A percentile compares a stretch with the other conserved stretches of the same genome.
These are phyloP conservation scores for Claviceps cyperi DNA, from an alignment of 2,329 filamentous ascomycete genomes.

Conservation along the genomic window DNA sequence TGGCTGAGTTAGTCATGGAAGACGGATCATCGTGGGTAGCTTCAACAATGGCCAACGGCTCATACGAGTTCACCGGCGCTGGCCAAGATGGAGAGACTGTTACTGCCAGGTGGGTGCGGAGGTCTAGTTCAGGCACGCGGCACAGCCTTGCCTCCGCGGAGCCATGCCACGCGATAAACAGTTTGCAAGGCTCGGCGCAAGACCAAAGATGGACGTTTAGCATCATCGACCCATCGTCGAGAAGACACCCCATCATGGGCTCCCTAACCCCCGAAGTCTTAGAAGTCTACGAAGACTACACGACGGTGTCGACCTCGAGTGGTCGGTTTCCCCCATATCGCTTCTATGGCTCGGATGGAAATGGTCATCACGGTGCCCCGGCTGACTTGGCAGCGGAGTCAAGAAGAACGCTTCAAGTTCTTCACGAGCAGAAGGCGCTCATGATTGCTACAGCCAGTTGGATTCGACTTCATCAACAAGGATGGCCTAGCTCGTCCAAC, in stretches of 20 bases:
- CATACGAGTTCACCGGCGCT: constrained; percentile 50
- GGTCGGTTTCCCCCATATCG: constrained; percentile 33
- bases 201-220: constrained; percentile 60
- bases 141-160: constrained; percentile 8
- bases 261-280: constrained; percentile 48
- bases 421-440: constrained; percentile 19
- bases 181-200: constrained; percentile 12
- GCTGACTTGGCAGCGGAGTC: constrained; percentile 13
- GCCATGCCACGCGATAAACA: constrained; percentile 9
- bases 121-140: constrained; percentile 13
- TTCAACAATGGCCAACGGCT: constrained; percentile 36
- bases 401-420: constrained; percentile 16
- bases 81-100: constrained; percentile 42
- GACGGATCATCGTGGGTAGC: constrained; percentile 47
- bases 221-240: constrained; percentile 53
- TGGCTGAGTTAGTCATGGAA: constrained; percentile 50
- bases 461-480: constrained; percentile 22
- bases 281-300: constrained; percentile 56
- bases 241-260: constrained; percentile 62
- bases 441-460: constrained; percentile 25
- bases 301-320: constrained; percentile 35
- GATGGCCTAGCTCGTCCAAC: constrained; percentile 19
- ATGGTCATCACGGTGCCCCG: constrained; percentile 10
- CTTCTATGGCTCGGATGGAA: constrained; percentile 14
- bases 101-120: constrained; percentile 57